phyloP scores from a whole-genome alignment of 129 eudicot species.

The Logfia minima region DNA sequence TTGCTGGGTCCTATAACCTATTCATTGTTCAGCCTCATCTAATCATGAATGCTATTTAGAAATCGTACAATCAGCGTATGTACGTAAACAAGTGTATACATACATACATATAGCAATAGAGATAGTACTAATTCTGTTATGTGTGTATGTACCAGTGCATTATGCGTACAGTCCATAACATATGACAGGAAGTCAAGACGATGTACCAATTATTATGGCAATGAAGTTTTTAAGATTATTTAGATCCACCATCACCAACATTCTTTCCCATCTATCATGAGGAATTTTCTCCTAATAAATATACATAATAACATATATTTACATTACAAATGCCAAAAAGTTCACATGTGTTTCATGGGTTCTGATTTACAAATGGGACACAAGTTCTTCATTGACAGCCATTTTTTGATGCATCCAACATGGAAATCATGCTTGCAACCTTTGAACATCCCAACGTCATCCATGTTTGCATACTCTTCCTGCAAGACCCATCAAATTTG shows the following conservation, averaged over 20 bases:
- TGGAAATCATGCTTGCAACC: slow-evolving; percentile 64
- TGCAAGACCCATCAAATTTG: slow-evolving; percentile 23
- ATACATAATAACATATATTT: slow-evolving; percentile 24
- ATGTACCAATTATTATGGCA: slow-evolving; percentile 11
- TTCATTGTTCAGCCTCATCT: too few species aligned
- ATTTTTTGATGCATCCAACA: slow-evolving; percentile 54
- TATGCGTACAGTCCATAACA: background rate
- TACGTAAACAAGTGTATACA: background rate
- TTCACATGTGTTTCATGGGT: slow-evolving; percentile 22
- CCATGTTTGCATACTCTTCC: slow-evolving; percentile 69
- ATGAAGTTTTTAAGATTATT: slow-evolving; percentile 8
- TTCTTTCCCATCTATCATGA: slow-evolving; percentile 7
- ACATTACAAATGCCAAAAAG: slow-evolving; percentile 8
- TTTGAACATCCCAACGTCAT: slow-evolving; percentile 61
- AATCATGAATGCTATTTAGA: background rate
- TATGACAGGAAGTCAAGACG: background rate
- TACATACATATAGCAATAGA: background rate
- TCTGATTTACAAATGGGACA: slow-evolving; percentile 70
- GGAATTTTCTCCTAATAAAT: slow-evolving; percentile 9
- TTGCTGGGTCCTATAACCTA: too few species aligned
- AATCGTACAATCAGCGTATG: background rate
- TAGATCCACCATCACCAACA: slow-evolving; percentile 19
- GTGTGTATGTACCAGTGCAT: background rate
- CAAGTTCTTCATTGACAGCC: slow-evolving; percentile 64
- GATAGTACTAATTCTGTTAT: background rate